Evolutionary conservation across 148 eudicot genomes (phyloP).

Genomic region (Rheum nobile): DNA sequence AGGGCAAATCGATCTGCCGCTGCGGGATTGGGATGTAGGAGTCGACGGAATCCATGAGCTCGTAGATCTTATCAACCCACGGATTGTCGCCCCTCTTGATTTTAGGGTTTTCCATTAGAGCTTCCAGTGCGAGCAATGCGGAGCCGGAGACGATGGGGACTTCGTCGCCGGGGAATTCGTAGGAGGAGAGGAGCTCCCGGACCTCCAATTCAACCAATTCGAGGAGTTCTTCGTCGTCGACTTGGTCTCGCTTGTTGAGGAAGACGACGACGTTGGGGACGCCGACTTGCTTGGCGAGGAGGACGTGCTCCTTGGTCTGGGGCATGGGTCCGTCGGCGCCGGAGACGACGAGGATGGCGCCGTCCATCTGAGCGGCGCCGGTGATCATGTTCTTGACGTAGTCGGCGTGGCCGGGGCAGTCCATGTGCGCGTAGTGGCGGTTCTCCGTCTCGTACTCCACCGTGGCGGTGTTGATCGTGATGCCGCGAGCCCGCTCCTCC

Average conservation of each 20-base stretch:
- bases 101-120: constrained; percentile 54
- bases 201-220: constrained; percentile 79
- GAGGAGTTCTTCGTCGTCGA: constrained; percentile 72
- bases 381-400: constrained; percentile 89
- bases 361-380: constrained; percentile 95
- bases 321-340: constrained; percentile 99
- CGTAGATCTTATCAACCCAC: constrained; percentile 85
- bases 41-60: constrained; percentile 76
- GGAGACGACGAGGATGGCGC: constrained; percentile 68
- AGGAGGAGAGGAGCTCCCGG: constrained; percentile 43
- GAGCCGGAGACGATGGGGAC: too few species aligned
- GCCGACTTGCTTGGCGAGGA: constrained; percentile 84
- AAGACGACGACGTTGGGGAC: constrained; percentile 79
- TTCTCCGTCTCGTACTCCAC: constrained; percentile 82
- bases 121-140: too few species aligned
- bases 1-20: too few species aligned
- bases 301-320: constrained; percentile 78
- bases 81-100: constrained; percentile 54
- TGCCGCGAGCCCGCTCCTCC: constrained; percentile 76
- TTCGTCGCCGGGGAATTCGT: too few species aligned
- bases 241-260: constrained; percentile 76
- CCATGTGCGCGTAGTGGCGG: constrained; percentile 78
- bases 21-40: constrained; percentile 67
- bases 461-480: constrained; percentile 83
- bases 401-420: constrained; percentile 89